phyloP scores from a whole-genome alignment of 192 early-diverging fungal genomes.

The Gryganskiella cystojenkinii region DNA sequence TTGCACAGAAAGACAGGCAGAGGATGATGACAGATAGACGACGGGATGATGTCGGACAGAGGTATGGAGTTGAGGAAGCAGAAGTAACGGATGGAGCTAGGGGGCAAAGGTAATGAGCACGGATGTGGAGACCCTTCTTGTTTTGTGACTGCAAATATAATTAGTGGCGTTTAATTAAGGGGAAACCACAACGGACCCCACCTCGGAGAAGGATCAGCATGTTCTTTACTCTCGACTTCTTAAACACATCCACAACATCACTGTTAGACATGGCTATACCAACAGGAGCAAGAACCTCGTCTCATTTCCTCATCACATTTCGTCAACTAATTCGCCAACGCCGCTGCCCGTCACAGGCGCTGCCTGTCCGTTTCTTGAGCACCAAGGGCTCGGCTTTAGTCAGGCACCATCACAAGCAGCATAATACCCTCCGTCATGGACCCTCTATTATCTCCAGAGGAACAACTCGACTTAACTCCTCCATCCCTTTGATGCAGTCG shows the following conservation, averaged over 20 bases:
- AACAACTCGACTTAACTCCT: neutral
- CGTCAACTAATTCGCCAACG: conserved; percentile 10
- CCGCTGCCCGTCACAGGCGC: neutral
- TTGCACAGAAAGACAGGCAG: too few species aligned
- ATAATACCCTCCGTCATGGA: too few species aligned
- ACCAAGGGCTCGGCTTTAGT: neutral
- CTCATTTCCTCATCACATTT: conserved; percentile 26
- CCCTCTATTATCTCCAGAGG: too few species aligned
- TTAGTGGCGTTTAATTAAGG: too few species aligned
- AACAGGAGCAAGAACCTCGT: neutral
- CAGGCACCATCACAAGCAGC: neutral
- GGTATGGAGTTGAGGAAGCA: too few species aligned
- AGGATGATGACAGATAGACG: too few species aligned
- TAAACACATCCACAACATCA: neutral
- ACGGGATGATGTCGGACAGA: too few species aligned
- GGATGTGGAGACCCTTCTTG: neutral
- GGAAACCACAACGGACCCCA: too few species aligned
- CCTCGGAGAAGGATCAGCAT: too few species aligned
- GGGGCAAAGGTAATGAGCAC: too few species aligned
- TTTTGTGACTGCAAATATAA: conserved; percentile 12
- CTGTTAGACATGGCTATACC: neutral
- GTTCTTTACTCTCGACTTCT: conserved; percentile 1
- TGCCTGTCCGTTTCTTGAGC: too few species aligned
- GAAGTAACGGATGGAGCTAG: too few species aligned
- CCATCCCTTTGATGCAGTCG: neutral